Evolutionary conservation across 352 stramenopile species (phyloP).

Genomic region (Phytophthora colocasiae): DNA sequence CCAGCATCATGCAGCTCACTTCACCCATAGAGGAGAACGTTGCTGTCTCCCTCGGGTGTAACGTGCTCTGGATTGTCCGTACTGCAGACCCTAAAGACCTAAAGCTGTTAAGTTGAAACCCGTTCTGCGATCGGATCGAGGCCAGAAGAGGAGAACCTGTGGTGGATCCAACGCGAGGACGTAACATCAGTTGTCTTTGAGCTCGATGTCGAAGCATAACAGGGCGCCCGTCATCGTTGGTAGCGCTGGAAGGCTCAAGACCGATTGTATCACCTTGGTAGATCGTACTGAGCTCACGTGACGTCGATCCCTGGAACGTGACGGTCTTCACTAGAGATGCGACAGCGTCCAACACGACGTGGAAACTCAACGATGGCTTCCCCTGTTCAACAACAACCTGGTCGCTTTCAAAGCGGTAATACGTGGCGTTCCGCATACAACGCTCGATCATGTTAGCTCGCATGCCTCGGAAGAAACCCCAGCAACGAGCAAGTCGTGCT

Average conservation of each 20-base stretch:
- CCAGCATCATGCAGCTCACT: constrained; percentile 62
- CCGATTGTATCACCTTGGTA: constrained; percentile 68
- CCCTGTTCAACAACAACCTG: constrained; percentile 52
- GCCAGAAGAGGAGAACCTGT: constrained; percentile 14
- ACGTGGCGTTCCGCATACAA: constrained; percentile 55
- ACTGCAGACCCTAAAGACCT: constrained; percentile 8
- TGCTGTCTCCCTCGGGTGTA: constrained; percentile 38
- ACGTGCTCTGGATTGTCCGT: constrained; percentile 4
- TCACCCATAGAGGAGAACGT: constrained; percentile 64
- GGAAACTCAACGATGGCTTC: constrained; percentile 42
- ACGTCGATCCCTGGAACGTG: constrained; percentile 48
- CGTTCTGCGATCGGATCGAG: constrained; percentile 25
- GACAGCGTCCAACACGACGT: constrained; percentile 54
- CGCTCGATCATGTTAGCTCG: constrained; percentile 49
- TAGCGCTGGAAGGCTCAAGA: constrained; percentile 49
- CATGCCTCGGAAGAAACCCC: constrained; percentile 70
- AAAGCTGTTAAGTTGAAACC: constrained; percentile 21
- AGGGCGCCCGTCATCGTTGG: constrained; percentile 46
- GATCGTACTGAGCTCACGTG: constrained; percentile 61
- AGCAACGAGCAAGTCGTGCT: constrained; percentile 36
- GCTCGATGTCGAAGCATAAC: constrained; percentile 36
- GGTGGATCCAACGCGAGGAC: constrained; percentile 20
- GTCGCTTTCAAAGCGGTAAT: constrained; percentile 45
- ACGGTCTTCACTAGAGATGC: constrained; percentile 57
- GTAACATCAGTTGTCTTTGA: constrained; percentile 32